Conservation (phyloP, 139 green algal species). For the Dunaliella primolecta region DNA sequence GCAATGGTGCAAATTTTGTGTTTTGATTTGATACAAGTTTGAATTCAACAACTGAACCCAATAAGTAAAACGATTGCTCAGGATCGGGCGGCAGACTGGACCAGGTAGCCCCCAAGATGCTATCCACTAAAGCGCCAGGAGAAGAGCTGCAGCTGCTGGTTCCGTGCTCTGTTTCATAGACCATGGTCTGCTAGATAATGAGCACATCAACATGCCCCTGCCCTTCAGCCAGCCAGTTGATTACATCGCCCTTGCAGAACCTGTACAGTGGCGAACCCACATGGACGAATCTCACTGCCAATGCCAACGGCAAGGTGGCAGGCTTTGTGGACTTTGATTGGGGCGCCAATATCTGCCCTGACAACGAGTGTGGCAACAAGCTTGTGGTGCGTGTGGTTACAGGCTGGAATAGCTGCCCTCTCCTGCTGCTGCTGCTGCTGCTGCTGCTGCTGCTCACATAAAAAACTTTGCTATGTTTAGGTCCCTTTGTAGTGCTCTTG, state of each 20-base stretch:
- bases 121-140: background rate
- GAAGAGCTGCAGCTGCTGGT: background rate
- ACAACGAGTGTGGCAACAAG: conserved; percentile 14
- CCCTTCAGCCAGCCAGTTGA: too few species aligned
- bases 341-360: conserved; percentile 53
- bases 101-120: background rate
- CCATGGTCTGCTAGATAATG: background rate
- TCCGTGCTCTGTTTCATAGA: background rate
- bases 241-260: conserved; percentile 28
- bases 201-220: background rate
- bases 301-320: conserved; percentile 62
- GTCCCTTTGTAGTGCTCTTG: too few species aligned
- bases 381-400: too few species aligned
- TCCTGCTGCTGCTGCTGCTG: too few species aligned
- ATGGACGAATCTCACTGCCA: conserved; percentile 82
- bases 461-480: too few species aligned
- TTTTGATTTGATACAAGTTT: too few species aligned
- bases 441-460: too few species aligned
- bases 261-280: conserved; percentile 34
- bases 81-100: background rate
- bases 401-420: too few species aligned
- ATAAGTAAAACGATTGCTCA: background rate
- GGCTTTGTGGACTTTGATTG: conserved; percentile 94
- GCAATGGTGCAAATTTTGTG: too few species aligned
- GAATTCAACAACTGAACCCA: too few species aligned